Evolutionary conservation across 2,329 filamentous ascomycete species (phyloP), one percentile per base, ranked within the genome.

Genomic region (Alternaria sp.): DNA sequence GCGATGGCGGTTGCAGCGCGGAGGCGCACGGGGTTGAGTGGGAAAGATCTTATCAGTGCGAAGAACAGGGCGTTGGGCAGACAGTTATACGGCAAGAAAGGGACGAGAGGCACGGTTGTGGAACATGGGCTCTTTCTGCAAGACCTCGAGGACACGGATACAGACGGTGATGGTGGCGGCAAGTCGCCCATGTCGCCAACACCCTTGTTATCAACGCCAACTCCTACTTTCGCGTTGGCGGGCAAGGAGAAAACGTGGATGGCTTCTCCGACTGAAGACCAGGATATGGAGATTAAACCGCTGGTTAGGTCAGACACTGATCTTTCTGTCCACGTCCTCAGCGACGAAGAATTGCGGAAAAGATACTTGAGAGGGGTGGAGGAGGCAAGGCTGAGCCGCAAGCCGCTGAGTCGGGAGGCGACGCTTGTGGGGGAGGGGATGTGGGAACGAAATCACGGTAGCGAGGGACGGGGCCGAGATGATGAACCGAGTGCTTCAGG

Each of bases 1-100:
- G 68, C 70, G 1, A 63, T 78, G 15, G 69, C 67, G 4, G 68
- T 64, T 15, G 75, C 71, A 3, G 75, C 73, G 37, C 67, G 64
- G 47, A n/a, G 61, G 12, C 67, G 61, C n/a, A 75, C 69, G 14
- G 77, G 71, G 0, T 11, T 76, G 23, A 61, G 58, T 0, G 67
- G 60, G 6, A 58, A 55, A 18, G 67, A 72, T 37, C 33, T 78
- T 5, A 50, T 78, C 0, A 60, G 67, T 8, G 60, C 55, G 12
- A 51, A 74, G 9, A 70, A 55, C 2, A 63, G 43, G 37, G 60
- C 64, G 9, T 7, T 76, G 54, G 61, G 74, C 20, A 70, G 61
- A 21, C 66, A 74, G 41, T 47, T 76, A 5, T 70, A 69, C 58
- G 72, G 70, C 2, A 43, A 5, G 1, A 62, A 55, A 4, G 65